Evolutionary conservation across 2,329 filamentous ascomycete genomes (phyloP), one percentile per base, ranked within the genome.

Genomic region (Teratosphaeria epicoccoides): DNA sequence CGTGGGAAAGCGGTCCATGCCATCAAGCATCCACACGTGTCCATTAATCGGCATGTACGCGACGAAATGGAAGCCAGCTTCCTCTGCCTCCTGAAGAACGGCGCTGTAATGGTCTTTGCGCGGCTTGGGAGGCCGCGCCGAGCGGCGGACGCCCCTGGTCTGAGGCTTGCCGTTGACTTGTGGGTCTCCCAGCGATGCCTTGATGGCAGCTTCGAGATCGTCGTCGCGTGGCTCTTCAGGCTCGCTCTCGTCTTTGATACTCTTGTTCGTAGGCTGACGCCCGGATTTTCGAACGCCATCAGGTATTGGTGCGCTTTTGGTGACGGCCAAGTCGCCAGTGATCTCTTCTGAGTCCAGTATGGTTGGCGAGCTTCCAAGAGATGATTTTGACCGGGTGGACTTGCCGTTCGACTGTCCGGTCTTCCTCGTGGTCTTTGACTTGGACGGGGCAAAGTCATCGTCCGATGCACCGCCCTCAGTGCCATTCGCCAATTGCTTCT

Each of bases 11-110:
- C 73, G 73, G 65, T 90, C 82, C 22, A 96, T 73, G 4, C 91
- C 91, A 67, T 97, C 91, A 4, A 97, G 80, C 66, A 90, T 87
- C 88, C 88, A 96, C 12, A 95, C 79, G 51, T 80, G 74, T 2
- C 80, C 83, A n/a, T 78, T 75, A 12, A 82, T 78, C 2, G 88
- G 87, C 25, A 96, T 82, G 63, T 91, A 95, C 6, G 89, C 90
- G 57, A 95, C 85, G 67, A 93, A 97, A 65, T 97, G 91, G 63
- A 85, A 93, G 0, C 80, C 83, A 11, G 79, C 76, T n/a, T 87
- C 79, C 0, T 76, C 70, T 6, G 77, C 71, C 4, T 69, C 66
- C n/a, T 70, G 67, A 11, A 70, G 71, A 46, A 73, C 73, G 28
- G 68, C 69, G 28, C 71, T 70, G 37, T 73, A 40, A 66, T 72